Evolutionary conservation across 2,329 filamentous ascomycete species (phyloP).

Genomic region (Cryphonectria radicalis): DNA sequence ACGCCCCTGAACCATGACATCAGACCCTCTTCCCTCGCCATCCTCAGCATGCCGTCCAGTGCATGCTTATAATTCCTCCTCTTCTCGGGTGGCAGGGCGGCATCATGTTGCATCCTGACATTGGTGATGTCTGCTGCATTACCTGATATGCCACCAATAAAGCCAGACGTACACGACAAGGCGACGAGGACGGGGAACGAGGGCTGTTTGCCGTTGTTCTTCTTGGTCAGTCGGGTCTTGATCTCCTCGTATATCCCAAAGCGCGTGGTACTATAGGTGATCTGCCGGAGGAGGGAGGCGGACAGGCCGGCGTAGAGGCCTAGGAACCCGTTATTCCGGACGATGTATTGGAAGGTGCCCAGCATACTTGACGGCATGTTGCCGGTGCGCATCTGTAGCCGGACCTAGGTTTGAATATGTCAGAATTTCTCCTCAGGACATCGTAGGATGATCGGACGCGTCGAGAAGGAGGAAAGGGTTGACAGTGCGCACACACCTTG

Average conservation of each 20-base stretch:
- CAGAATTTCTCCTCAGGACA: neutral
- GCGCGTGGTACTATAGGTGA: constrained; percentile 94
- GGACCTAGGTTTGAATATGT: constrained; percentile 60
- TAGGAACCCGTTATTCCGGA: constrained; percentile 73
- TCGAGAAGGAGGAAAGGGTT: neutral
- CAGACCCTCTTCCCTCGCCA: constrained; percentile 84
- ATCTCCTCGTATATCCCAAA: constrained; percentile 97
- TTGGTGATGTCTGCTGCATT: constrained; percentile 97
- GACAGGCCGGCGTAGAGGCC: constrained; percentile 92
- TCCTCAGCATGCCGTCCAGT: constrained; percentile 81
- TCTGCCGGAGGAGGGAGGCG: constrained; percentile 88
- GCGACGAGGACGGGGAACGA: constrained; percentile 78
- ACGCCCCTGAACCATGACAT: constrained; percentile 81
- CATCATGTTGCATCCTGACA: constrained; percentile 96
- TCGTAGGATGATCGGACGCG: neutral
- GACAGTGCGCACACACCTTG: constrained; percentile 19
- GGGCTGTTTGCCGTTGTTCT: constrained; percentile 51
- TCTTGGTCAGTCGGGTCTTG: constrained; percentile 67
- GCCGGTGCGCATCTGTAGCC: constrained; percentile 81
- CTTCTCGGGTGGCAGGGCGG: constrained; percentile 72
- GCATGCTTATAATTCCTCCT: constrained; percentile 90
- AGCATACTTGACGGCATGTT: constrained; percentile 80
- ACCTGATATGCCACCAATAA: constrained; percentile 85
- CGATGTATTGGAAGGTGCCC: constrained; percentile 82
- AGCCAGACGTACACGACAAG: constrained; percentile 82